A percentile compares a stretch with the other conserved stretches of the same genome.
Conservation (phyloP, 176 grass and related monocot species). For the Guadua angustifolia region DNA sequence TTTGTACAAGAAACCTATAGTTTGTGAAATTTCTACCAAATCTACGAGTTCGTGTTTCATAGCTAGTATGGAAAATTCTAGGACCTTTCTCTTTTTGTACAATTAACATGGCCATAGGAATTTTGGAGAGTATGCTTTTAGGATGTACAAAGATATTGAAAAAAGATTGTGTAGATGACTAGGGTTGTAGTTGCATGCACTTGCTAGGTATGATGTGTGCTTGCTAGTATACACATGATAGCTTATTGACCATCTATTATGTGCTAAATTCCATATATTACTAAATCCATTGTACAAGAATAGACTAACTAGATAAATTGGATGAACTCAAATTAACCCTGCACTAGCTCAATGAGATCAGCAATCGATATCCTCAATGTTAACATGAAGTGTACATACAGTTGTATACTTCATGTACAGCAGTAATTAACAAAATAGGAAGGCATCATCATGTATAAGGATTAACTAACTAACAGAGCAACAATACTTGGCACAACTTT, state of each 20-base stretch:
- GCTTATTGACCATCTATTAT: constrained; percentile 2
- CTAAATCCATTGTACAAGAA: neutral
- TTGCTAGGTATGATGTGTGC: neutral
- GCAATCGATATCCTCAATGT: neutral
- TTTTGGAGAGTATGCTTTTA: neutral
- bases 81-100: neutral
- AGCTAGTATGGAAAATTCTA: neutral
- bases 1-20: no score
- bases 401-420: neutral
- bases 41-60: neutral
- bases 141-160: constrained; percentile 15
- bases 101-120: neutral
- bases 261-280: neutral
- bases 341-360: neutral
- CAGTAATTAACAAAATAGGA: neutral
- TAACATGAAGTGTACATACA: neutral
- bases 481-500: neutral
- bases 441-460: neutral
- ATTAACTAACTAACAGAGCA: neutral
- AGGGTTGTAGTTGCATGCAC: neutral
- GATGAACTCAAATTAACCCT: constrained; percentile 13
- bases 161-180: neutral
- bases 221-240: neutral
- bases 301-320: neutral
- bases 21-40: constrained; percentile 2